Conservation (phyloP, 108 stramenopile genomes). For the Nitzschia putrida region DNA sequence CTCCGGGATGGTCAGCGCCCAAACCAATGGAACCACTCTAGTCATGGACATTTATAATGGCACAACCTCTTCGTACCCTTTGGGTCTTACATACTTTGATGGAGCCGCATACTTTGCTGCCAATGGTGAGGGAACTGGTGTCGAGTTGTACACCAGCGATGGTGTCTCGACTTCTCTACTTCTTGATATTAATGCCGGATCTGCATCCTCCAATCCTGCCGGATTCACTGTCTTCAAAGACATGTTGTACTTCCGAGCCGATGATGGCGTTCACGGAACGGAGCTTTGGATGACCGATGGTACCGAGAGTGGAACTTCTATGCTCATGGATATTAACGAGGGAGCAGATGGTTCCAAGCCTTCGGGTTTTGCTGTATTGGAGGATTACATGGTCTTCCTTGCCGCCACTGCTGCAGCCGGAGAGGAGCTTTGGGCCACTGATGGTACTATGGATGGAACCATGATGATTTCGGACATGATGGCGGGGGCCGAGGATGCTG, state of each 20-base stretch:
- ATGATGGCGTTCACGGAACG: conserved; percentile 10
- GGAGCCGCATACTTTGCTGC: conserved; percentile 14
- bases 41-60: conserved; percentile 22
- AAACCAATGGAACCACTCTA: not conserved
- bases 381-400: conserved; percentile 1
- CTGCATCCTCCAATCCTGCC: conserved; percentile 6
- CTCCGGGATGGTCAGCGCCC: too few species aligned
- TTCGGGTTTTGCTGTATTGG: not conserved
- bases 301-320: conserved; percentile 4
- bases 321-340: conserved; percentile 12
- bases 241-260: conserved; percentile 12
- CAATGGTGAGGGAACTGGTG: conserved; percentile 2
- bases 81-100: conserved; percentile 17
- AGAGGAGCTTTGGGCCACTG: conserved; percentile 14
- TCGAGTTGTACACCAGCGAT: conserved; percentile 16
- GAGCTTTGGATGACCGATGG: conserved; percentile 26
- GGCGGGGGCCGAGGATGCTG: not conserved
- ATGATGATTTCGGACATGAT: conserved; percentile 10
- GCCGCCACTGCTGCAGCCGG: conserved; percentile 1
- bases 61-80: conserved; percentile 10
- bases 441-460: conserved; percentile 12
- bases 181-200: conserved; percentile 19
- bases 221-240: conserved; percentile 10
- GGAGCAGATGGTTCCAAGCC: conserved; percentile 2
- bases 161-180: not conserved